Base-by-base conservation (phyloP, 2,329 filamentous ascomycete species). In the Boeremia lycopersici region DNA sequence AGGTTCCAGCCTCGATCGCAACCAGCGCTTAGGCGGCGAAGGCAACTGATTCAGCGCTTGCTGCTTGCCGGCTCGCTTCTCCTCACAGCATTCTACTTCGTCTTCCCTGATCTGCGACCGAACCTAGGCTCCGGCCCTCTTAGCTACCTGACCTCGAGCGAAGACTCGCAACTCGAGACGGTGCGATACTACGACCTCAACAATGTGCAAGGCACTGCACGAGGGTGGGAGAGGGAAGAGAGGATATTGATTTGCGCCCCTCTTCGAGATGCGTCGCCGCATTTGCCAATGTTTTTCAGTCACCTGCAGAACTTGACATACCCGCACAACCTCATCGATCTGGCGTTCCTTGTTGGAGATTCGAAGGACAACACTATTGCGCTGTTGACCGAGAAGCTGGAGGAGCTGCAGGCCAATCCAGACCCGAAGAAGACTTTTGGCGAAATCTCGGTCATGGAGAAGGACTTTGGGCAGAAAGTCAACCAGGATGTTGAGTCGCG, bases 251-350 rank as follows among this genome's bases (percentile, higher is more conserved):
- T 99, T 53, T 98, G 95, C 76, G 95, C 96, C 13, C 95, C 95
- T 39, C 84, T 99, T 50, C 86, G 95, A 76, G 96, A 99, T 76
- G 95, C 95, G 40, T 88, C 96, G 70, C 84, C 90, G 25, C 95
- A 99, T 81, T 79, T 99, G 43, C 86, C 89, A 58, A 98, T 99
- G 93, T 98, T 99, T 84, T 99, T 99, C 78, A 89, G 89, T n/a
- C 96, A 99, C 73, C 82, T 99, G 54, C 88, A 87, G 64, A 99
- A 99, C 77, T 89, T 99, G 63, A 99, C 95, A 15, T 99, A 99
- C 71, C 95, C 95, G 0, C 95, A 99, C 74, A 89, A 96, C 72
- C 83, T 99, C 45, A 96, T 99, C 71, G 95, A 99, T 74, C 83
- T 99, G 41, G 95, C 95, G 6, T 99, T 99, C 72, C 82, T 99